phyloP scores from a whole-genome alignment of 148 eudicot genomes.

The Cornus suecica region DNA sequence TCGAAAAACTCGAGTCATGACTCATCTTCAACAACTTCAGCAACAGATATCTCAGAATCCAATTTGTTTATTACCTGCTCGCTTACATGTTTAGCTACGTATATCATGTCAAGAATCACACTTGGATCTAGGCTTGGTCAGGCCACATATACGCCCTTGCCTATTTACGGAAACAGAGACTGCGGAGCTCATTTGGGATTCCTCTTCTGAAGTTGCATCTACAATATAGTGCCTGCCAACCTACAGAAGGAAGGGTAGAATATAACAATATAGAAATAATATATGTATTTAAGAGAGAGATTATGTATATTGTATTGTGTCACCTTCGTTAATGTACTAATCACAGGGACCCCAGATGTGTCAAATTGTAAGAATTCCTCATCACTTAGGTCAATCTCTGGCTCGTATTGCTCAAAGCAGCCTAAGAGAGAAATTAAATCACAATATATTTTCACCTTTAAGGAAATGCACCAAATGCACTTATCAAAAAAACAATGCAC shows the following conservation, averaged over 20 bases:
- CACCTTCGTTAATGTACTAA: slow-evolving; percentile 87
- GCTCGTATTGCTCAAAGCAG: slow-evolving; percentile 91
- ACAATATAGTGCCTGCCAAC: slow-evolving; percentile 87
- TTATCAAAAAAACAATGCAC: too few relatives aligned
- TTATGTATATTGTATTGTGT: background rate
- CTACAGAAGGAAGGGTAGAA: slow-evolving; percentile 25
- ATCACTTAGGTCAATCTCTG: slow-evolving; percentile 89
- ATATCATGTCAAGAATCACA: slow-evolving; percentile 85
- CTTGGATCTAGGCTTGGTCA: slow-evolving; percentile 86
- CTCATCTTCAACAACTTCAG: slow-evolving; percentile 51
- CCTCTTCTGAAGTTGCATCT: slow-evolving; percentile 90
- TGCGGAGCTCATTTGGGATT: slow-evolving; percentile 92
- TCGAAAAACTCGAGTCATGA: slow-evolving; percentile 5
- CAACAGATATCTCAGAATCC: slow-evolving; percentile 89
- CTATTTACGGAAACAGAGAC: slow-evolving; percentile 69
- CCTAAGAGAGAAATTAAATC: slow-evolving; percentile 33
- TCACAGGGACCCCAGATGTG: slow-evolving; percentile 77
- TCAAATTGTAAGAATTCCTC: slow-evolving; percentile 89
- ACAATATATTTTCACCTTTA: background rate
- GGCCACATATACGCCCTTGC: slow-evolving; percentile 70
- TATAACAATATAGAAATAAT: background rate
- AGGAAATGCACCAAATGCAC: background rate
- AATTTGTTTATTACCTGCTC: slow-evolving; percentile 71
- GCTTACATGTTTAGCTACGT: slow-evolving; percentile 75
- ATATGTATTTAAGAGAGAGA: background rate